phyloP scores from a whole-genome alignment of 164 flowering plant genomes.

The Nymphaea colorata region DNA sequence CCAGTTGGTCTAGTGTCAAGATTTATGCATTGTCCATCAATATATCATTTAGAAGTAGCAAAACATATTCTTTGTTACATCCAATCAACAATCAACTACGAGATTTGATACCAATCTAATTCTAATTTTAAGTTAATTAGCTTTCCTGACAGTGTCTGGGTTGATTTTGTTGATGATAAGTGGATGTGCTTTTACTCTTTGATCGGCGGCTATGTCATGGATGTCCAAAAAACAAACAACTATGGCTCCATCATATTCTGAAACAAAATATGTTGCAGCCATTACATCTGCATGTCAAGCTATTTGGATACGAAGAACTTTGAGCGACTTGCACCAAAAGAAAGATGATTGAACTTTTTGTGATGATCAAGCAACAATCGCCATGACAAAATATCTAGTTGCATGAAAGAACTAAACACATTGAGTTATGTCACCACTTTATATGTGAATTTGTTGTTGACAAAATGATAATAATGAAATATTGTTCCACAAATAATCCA shows the following conservation, averaged over 20 bases:
- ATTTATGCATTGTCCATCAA: background rate
- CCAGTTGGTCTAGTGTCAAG: background rate
- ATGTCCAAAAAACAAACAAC: background rate
- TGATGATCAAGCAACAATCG: background rate
- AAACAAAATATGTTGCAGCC: background rate
- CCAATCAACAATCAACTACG: background rate
- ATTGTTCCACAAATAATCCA: background rate
- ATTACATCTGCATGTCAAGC: background rate
- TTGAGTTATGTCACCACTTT: too few species aligned
- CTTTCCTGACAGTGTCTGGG: background rate
- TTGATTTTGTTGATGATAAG: background rate
- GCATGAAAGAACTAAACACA: background rate
- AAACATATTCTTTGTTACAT: too few species aligned
- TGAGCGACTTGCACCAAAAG: background rate
- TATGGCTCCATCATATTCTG: background rate
- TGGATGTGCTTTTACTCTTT: background rate
- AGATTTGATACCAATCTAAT: too few species aligned
- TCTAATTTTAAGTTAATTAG: too few species aligned
- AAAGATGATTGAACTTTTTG: too few species aligned
- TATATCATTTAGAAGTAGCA: background rate
- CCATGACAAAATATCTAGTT: background rate
- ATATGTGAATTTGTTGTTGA: background rate
- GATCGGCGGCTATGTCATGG: background rate
- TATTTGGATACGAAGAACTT: background rate
- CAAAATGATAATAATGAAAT: too few species aligned